Evolutionary conservation across 176 grass and related monocot species (phyloP).

Genomic region (Oryza meridionalis): DNA sequence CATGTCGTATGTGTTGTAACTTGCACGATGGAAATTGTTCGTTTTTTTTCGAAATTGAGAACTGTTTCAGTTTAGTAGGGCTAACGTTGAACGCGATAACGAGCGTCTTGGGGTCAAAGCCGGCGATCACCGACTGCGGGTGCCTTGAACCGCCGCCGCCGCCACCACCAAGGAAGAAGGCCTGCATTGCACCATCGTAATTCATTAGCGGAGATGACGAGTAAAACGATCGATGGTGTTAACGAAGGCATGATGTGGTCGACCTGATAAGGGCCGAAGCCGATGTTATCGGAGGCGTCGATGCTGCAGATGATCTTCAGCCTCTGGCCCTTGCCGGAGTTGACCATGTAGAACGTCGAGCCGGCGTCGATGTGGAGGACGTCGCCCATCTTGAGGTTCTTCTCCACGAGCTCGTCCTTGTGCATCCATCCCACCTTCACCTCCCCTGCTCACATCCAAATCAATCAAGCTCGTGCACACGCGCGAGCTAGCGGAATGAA

Average conservation of each 20-base stretch:
- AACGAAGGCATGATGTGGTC: background rate
- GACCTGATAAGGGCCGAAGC: conserved; percentile 68
- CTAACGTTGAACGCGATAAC: conserved; percentile 78
- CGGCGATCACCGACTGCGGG: conserved; percentile 55
- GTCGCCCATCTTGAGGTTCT: conserved; percentile 86
- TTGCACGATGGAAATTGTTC: conserved; percentile 1
- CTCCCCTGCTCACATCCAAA: conserved; percentile 48
- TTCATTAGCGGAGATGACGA: background rate
- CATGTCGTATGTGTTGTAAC: too few species aligned
- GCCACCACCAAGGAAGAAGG: conserved; percentile 64
- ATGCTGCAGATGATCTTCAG: conserved; percentile 85
- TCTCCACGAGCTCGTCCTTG: conserved; percentile 72
- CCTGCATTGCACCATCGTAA: conserved; percentile 38
- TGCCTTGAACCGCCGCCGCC: conserved; percentile 58
- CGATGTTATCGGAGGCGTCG: conserved; percentile 75
- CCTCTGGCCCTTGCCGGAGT: conserved; percentile 73
- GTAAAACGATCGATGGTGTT: background rate
- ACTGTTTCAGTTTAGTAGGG: background rate
- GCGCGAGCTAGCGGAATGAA: background rate
- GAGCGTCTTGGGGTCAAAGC: conserved; percentile 65
- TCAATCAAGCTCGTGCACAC: background rate
- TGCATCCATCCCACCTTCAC: conserved; percentile 77
- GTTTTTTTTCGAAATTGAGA: background rate
- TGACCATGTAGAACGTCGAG: conserved; percentile 88
- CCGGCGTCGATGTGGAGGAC: conserved; percentile 80